Conservation (phyloP, 371 early-diverging fungal genomes). For the Apophysomyces variabilis region DNA sequence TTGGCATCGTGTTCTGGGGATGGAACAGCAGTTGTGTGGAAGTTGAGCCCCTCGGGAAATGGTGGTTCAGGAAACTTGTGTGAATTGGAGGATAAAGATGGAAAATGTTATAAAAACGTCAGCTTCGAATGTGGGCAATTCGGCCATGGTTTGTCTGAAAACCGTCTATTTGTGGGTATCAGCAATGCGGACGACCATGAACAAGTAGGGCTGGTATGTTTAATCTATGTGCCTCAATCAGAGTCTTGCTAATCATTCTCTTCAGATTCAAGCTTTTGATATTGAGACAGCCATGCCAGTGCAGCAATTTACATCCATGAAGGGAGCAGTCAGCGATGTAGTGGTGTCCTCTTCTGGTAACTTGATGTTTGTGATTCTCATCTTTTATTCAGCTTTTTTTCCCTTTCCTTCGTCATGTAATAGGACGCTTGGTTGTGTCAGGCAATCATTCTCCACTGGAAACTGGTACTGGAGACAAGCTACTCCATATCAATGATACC, state of each 20-base stretch:
- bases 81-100: constrained; percentile 20
- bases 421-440: constrained; percentile 31
- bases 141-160: constrained; percentile 30
- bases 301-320: constrained; percentile 26
- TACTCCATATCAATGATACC: constrained; percentile 40
- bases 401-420: background rate
- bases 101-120: constrained; percentile 16
- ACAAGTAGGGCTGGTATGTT: constrained; percentile 34
- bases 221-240: background rate
- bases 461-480: constrained; percentile 34
- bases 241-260: background rate
- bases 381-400: background rate
- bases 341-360: constrained; percentile 15
- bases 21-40: constrained; percentile 45
- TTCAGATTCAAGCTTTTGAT: constrained; percentile 41
- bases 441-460: constrained; percentile 38
- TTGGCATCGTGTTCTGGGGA: constrained; percentile 42
- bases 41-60: constrained; percentile 28
- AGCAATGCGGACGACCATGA: constrained; percentile 17
- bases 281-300: constrained; percentile 9
- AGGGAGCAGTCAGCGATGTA: constrained; percentile 31
- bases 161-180: constrained; percentile 35
- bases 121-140: constrained; percentile 43
- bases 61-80: constrained; percentile 35
- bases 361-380: background rate